phyloP scores from a whole-genome alignment of 1,284 basidiomycete species.

The Ustanciosporium gigantosporum region DNA sequence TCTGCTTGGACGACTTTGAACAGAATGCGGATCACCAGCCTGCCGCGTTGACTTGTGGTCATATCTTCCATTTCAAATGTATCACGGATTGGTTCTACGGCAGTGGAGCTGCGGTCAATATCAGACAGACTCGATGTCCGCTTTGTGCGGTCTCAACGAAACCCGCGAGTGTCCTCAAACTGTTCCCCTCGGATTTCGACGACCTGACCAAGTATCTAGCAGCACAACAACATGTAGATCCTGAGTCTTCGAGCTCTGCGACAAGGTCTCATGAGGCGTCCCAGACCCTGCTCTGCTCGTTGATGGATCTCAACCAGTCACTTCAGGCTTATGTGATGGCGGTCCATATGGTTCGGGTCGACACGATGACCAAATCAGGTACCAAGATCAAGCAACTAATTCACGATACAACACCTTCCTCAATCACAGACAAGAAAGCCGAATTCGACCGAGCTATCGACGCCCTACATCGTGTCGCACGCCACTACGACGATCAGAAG shows the following conservation, averaged over 20 bases:
- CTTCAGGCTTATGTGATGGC: slow-evolving; percentile 29
- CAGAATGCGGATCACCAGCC: slow-evolving; percentile 14
- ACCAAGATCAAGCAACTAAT: slow-evolving; percentile 14
- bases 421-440: background rate
- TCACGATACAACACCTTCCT: slow-evolving; percentile 7
- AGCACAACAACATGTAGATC: slow-evolving; percentile 4
- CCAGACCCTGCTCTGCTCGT: slow-evolving; percentile 7
- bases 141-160: slow-evolving; percentile 12
- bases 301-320: slow-evolving; percentile 23
- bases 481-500: background rate
- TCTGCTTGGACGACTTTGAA: slow-evolving; percentile 36
- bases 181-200: slow-evolving; percentile 29
- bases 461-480: background rate
- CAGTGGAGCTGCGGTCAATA: background rate
- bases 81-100: slow-evolving; percentile 29
- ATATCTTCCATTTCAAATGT: slow-evolving; percentile 35
- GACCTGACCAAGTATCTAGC: slow-evolving; percentile 29
- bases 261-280: background rate
- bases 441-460: background rate
- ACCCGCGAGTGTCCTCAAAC: slow-evolving; percentile 2
- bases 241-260: background rate
- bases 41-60: slow-evolving; percentile 24
- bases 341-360: slow-evolving; percentile 2
- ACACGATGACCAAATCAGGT: slow-evolving; percentile 10
- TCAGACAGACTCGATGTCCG: slow-evolving; percentile 9